Conservation (phyloP, 306 rosid genomes). For the Dryas drummondii region DNA sequence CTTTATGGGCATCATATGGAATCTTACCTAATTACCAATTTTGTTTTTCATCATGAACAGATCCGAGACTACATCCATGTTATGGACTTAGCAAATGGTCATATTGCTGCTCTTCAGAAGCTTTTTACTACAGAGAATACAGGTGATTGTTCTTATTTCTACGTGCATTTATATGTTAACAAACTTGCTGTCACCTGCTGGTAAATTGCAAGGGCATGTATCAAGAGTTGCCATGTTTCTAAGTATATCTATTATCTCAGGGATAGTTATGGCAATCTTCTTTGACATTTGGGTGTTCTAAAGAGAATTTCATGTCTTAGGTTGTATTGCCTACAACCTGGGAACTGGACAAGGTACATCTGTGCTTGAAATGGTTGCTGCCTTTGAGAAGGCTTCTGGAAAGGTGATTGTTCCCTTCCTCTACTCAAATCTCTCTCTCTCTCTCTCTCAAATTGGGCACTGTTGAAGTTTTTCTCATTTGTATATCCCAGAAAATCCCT, state of each 20-base stretch:
- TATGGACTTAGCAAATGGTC: slow-evolving; percentile 99
- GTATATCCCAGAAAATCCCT: slow-evolving; percentile 65
- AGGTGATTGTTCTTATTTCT: slow-evolving; percentile 35
- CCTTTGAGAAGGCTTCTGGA: slow-evolving; percentile 77
- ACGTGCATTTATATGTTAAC: background rate
- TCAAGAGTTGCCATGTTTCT: slow-evolving; percentile 11
- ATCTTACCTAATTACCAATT: background rate
- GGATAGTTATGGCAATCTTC: background rate
- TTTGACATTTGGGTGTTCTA: slow-evolving; percentile 17
- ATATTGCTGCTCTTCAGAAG: slow-evolving; percentile 85
- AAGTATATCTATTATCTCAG: background rate
- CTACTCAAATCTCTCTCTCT: background rate
- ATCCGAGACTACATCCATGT: slow-evolving; percentile 96
- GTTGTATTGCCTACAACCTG: slow-evolving; percentile 83
- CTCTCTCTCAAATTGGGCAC: background rate
- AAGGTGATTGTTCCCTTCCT: slow-evolving; percentile 47
- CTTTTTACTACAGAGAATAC: slow-evolving; percentile 63
- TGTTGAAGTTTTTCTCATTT: slow-evolving; percentile 9
- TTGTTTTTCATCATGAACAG: slow-evolving; percentile 36
- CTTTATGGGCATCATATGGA: background rate
- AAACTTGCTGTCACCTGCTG: background rate
- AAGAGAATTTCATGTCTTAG: slow-evolving; percentile 39
- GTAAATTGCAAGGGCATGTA: background rate
- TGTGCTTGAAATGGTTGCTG: slow-evolving; percentile 90
- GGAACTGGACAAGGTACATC: slow-evolving; percentile 94